Evolutionary conservation across 2,329 filamentous ascomycete genomes (phyloP), one percentile per base, ranked within the genome.

Genomic region (Aspergillus sp.): DNA sequence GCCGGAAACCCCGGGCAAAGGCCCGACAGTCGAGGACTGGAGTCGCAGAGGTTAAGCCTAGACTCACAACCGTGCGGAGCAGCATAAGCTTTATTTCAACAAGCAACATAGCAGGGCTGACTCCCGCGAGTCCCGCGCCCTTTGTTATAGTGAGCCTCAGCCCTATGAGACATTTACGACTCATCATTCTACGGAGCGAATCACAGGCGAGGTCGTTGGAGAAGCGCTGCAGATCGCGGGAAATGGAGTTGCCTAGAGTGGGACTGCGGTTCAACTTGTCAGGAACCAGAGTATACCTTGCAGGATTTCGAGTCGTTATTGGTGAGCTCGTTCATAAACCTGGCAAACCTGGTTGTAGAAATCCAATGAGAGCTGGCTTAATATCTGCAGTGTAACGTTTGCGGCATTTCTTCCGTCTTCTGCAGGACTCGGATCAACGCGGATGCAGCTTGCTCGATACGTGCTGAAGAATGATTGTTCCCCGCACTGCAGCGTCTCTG

Each of bases 231-330:
- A 41, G 34, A 41, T 53, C 28, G 48, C 34, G 34, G 53, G 9
- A 55, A 41, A 55, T 47, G 25, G 41, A 55, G 53, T 34, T 55
- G 53, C 53, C 53, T 55, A 34, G 25, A 55, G 43, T 55, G 53
- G 43, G 53, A 54, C 53, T 4, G 15, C 4, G 17, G 13, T 15
- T 41, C 15, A 41, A 41, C 15, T 13, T 2, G 11, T 11, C 34
- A 41, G 34, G 34, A 41, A 41, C 34, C 34, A 15, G 34, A 41
- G 34, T 28, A 28, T 28, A 28, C 25, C 34, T 15, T 41, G 34
- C 11, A 15, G 34, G 15, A 15, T 2, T 1, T 15, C 11, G 34
- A 13, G 34, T 41, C 5, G 9, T 15, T 41, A 41, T 41, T 41
- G 34, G 34, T 41, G 34, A 41, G 34, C 9, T 41, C 34, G 34